phyloP scores from a whole-genome alignment of 2,329 filamentous ascomycete species.

The Hypoxylon sp. region DNA sequence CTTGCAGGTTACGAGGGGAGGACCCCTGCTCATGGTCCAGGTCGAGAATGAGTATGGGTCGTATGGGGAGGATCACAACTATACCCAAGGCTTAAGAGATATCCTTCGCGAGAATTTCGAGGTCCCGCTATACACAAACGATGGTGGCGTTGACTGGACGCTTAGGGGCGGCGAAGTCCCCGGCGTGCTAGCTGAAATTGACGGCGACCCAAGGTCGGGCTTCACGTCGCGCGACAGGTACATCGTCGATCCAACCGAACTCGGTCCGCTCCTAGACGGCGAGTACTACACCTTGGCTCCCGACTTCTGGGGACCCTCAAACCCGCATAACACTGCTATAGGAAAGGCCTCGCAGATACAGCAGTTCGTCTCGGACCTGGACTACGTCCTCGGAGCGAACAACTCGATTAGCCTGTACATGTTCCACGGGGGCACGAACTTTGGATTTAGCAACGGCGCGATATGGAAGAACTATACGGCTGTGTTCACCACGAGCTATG shows the following conservation, averaged over 20 bases:
- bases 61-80: constrained; percentile 62
- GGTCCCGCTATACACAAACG: constrained; percentile 64
- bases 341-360: constrained; percentile 48
- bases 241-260: constrained; percentile 59
- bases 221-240: constrained; percentile 61
- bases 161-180: constrained; percentile 61
- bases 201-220: constrained; percentile 60
- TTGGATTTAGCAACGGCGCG: constrained; percentile 63
- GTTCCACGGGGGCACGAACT: constrained; percentile 68
- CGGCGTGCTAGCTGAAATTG: constrained; percentile 62
- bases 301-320: constrained; percentile 61
- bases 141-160: constrained; percentile 61
- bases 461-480: constrained; percentile 59
- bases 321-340: constrained; percentile 55
- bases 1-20: constrained; percentile 60
- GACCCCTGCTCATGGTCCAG: constrained; percentile 65
- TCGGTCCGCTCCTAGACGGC: constrained; percentile 63
- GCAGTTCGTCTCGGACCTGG: constrained; percentile 55
- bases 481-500: constrained; percentile 63
- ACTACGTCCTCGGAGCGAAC: constrained; percentile 57
- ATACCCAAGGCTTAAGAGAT: constrained; percentile 59
- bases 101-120: constrained; percentile 61
- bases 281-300: constrained; percentile 64
- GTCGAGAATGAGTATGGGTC: constrained; percentile 68
- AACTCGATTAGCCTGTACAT: constrained; percentile 66